These are phyloP conservation scores for Alternaria triticina DNA, from an alignment of 2,329 filamentous ascomycete species.

Conservation along the genomic window DNA sequence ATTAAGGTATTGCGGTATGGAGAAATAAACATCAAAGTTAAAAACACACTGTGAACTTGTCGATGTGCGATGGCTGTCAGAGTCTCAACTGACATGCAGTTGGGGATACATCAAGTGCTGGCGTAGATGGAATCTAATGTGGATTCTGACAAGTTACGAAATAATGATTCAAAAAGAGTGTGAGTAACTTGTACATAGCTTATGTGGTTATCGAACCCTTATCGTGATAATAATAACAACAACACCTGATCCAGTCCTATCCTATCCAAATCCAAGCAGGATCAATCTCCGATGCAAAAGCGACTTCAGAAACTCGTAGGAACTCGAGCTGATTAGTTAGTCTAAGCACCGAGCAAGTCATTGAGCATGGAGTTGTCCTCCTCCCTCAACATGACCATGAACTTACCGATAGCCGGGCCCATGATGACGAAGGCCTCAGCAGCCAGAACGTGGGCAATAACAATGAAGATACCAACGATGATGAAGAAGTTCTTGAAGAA, in stretches of 20 bases:
- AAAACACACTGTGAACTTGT: neutral
- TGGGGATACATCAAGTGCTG: neutral
- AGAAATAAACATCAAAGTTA: neutral
- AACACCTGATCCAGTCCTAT: neutral
- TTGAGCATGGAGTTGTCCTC: neutral
- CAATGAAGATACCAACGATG: conserved; percentile 52
- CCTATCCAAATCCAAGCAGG: neutral
- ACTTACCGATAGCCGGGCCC: conserved; percentile 39
- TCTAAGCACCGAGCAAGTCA: neutral
- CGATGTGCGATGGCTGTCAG: neutral
- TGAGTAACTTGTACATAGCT: neutral
- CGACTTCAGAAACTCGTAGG: neutral
- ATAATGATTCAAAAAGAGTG: neutral
- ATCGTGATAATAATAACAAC: neutral
- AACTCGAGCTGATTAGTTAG: neutral
- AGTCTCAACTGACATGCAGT: neutral
- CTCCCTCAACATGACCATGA: conserved; percentile 10
- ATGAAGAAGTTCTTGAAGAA: conserved; percentile 74
- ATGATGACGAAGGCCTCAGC: conserved; percentile 61
- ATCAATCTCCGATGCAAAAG: neutral
- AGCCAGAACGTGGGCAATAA: conserved; percentile 59
- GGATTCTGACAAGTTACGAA: neutral
- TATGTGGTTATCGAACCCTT: neutral
- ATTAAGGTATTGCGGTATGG: neutral
- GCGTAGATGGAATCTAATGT: neutral